Percentiles rank a stretch among this genome's conserved stretches.
Conservation (phyloP, 2,329 filamentous ascomycete species). For the Penicillium oxalicum region DNA sequence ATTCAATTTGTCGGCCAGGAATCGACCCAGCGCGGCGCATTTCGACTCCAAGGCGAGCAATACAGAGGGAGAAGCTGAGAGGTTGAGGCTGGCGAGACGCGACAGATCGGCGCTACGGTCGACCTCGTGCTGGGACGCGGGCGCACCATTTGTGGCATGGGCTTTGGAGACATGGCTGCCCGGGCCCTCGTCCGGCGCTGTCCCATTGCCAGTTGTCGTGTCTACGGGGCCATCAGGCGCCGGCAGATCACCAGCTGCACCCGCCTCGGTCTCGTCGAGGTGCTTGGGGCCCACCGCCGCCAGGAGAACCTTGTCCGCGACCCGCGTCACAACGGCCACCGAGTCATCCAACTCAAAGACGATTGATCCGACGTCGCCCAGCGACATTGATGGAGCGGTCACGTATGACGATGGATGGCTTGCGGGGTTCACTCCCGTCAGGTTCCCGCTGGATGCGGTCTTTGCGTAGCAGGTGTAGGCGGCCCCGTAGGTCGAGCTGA, state of each 20-base stretch:
- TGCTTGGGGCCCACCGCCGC: conserved; percentile 38
- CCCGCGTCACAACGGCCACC: conserved; percentile 38
- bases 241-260: conserved; percentile 5
- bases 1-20: conserved; percentile 36
- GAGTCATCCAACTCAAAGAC: conserved; percentile 39
- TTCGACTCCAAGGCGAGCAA: conserved; percentile 40
- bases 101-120: conserved; percentile 36
- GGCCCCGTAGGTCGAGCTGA: conserved; percentile 40
- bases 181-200: conserved; percentile 8
- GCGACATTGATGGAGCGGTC: conserved; percentile 36
- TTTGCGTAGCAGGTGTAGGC: conserved; percentile 41
- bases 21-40: conserved; percentile 37
- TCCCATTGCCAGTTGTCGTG: conserved; percentile 4
- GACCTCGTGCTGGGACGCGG: conserved; percentile 36
- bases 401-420: conserved; percentile 41
- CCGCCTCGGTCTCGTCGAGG: conserved; percentile 13
- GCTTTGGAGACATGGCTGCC: conserved; percentile 11
- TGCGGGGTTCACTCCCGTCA: conserved; percentile 39
- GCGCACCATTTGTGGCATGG: conserved; percentile 20
- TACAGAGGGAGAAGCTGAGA: conserved; percentile 34
- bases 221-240: conserved; percentile 3
- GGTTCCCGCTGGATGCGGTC: conserved; percentile 35
- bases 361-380: conserved; percentile 41
- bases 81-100: conserved; percentile 35
- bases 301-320: conserved; percentile 40